These are phyloP conservation scores for Malus sylvestris DNA, from an alignment of 306 rosid genomes.

Conservation along the genomic window DNA sequence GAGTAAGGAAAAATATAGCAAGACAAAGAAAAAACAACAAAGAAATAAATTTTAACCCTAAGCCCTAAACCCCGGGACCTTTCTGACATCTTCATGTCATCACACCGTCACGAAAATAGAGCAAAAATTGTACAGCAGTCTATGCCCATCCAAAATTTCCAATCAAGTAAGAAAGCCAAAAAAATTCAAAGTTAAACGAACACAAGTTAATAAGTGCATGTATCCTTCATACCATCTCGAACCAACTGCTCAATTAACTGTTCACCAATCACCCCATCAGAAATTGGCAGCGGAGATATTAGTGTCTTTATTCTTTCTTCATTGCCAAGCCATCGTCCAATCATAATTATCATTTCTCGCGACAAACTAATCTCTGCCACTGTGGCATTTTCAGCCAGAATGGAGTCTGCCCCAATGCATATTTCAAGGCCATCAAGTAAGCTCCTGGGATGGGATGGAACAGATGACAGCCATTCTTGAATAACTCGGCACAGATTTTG, in stretches of 20 bases:
- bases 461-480: constrained; percentile 46
- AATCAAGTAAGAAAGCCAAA: not conserved
- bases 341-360: constrained; percentile 52
- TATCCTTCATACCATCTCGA: constrained; percentile 71
- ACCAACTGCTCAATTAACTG: constrained; percentile 70
- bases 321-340: constrained; percentile 84
- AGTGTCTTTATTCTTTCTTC: constrained; percentile 71
- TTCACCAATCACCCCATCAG: constrained; percentile 59
- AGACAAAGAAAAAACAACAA: constrained; percentile 5
- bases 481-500: constrained; percentile 60
- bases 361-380: constrained; percentile 74
- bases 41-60: not conserved
- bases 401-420: constrained; percentile 72
- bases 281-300: constrained; percentile 34
- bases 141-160: not conserved
- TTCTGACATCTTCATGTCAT: not conserved
- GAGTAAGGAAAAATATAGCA: constrained; percentile 4
- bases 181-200: not conserved
- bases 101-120: not conserved
- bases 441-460: constrained; percentile 75
- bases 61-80: not conserved
- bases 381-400: constrained; percentile 56
- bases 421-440: constrained; percentile 77
- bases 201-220: not conserved
- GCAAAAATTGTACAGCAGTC: not conserved